A percentile compares a stretch with the other conserved stretches of the same genome.
Conservation (phyloP, 2,329 filamentous ascomycete species). For the Clonostachys solani region DNA sequence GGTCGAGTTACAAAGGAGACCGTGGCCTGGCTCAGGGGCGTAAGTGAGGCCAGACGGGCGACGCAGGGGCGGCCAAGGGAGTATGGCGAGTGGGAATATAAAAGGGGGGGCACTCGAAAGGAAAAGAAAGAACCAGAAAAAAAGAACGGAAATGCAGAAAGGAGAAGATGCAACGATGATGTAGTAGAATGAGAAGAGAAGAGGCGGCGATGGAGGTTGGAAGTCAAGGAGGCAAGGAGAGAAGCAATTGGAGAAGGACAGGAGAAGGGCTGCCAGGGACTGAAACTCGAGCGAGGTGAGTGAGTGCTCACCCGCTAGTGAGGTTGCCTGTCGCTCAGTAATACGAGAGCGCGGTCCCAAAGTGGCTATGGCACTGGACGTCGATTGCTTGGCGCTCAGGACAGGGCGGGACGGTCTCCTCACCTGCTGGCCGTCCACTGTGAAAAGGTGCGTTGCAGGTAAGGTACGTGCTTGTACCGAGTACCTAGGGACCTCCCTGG, state of each 20-base stretch:
- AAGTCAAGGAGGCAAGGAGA: not conserved
- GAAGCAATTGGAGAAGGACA: not conserved
- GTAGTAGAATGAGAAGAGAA: slow-evolving; percentile 8
- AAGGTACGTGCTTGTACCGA: too few species aligned
- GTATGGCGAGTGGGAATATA: slow-evolving; percentile 17
- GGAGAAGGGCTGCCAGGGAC: too few species aligned
- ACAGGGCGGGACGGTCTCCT: too few species aligned
- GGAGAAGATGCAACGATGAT: not conserved
- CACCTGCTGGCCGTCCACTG: too few species aligned
- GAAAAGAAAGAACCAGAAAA: slow-evolving; percentile 17
- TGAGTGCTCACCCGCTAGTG: too few species aligned
- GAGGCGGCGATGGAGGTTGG: slow-evolving; percentile 13
- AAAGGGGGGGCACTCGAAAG: slow-evolving; percentile 10
- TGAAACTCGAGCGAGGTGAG: too few species aligned
- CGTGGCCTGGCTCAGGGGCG: not conserved
- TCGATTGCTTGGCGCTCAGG: too few species aligned
- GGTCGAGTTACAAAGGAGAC: not conserved
- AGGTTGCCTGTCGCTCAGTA: too few species aligned
- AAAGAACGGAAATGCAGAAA: slow-evolving; percentile 8
- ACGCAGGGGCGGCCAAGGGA: slow-evolving; percentile 1
- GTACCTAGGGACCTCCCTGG: too few species aligned
- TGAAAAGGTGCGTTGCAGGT: too few species aligned
- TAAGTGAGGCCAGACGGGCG: not conserved
- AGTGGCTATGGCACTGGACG: too few species aligned
- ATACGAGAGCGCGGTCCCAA: too few species aligned